Evolutionary conservation across 495 filamentous ascomycete species (phyloP), one percentile per base, ranked within the genome.

Genomic region (Elaphomyces granulatus): DNA sequence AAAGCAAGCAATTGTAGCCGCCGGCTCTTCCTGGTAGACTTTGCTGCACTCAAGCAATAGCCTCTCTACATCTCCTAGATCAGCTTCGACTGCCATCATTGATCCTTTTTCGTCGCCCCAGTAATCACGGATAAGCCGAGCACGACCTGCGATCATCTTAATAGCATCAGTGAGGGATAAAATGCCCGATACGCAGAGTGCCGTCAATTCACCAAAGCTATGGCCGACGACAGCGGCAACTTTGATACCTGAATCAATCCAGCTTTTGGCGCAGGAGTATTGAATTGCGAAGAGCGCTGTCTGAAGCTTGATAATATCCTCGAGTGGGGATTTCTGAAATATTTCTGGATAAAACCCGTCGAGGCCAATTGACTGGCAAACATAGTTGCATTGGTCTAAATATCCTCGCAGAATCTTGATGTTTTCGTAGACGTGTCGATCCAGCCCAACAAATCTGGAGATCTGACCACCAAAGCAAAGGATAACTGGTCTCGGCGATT

Each of bases 381-480:
- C 31, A 0, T 31, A 2, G 30, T 70, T 45, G 23, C 63, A 64
- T 7, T 50, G 20, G 20, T 68, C 51, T 0, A 78, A 44, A 44
- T 76, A 45, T 0, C 37, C 44, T 8, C 59, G 55, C 0, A 72
- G 40, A 1, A 74, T 15, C 0, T 38, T 42, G 1, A 57, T 38
- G 0, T 41, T 34, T 1, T 68, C 46, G 28, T 62, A 71, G 1
- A 71, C 6, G 1, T 39, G 8, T 6, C 49, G 43, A 33, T 66
- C 51, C 0, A 75, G 41, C 0, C 69, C 68, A 0, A 74, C 45
- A 16, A 41, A 66, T 0, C 40, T 61, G 0, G 64, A 67, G 0
- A 61, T 48, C 42, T 77, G 72, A 4, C 70, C 71, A 2, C 72
- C 70, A 34, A 77, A 75, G 43, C 66, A 71, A 0, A 77, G 47